Evolutionary conservation across 192 early-diverging fungal genomes (phyloP).

Genomic region (Coemansia sp.): DNA sequence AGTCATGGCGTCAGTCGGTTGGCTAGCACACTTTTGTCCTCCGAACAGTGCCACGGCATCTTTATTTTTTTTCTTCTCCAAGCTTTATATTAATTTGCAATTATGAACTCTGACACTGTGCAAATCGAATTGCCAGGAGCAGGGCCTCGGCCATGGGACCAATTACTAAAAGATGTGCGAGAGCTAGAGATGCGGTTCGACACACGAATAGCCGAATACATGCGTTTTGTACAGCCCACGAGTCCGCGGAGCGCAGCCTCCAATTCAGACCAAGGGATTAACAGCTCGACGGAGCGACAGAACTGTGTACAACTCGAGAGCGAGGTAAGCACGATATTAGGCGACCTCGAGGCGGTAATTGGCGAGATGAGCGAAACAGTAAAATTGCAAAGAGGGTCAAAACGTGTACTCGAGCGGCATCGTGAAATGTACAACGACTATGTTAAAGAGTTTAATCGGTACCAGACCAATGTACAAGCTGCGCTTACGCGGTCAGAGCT

Average conservation of each 20-base stretch:
- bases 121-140: conserved; percentile 51
- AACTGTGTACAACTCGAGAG: conserved; percentile 35
- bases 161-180: conserved; percentile 49
- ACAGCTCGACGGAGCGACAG: conserved; percentile 20
- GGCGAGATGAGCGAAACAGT: conserved; percentile 52
- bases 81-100: neutral
- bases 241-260: conserved; percentile 18
- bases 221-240: conserved; percentile 53
- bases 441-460: conserved; percentile 48
- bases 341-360: conserved; percentile 47
- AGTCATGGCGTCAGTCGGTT: neutral
- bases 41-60: neutral
- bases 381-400: conserved; percentile 45
- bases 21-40: neutral
- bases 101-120: conserved; percentile 41
- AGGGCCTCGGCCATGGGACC: conserved; percentile 54
- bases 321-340: conserved; percentile 40
- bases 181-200: conserved; percentile 53
- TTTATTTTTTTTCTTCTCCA: neutral
- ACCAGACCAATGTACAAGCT: conserved; percentile 46
- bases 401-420: conserved; percentile 53
- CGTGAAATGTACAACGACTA: conserved; percentile 48
- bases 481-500: conserved; percentile 39
- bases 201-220: conserved; percentile 52
- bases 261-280: neutral